Conservation (phyloP, 1,139 yeast genomes). For the Lodderomyces beijingensis region DNA sequence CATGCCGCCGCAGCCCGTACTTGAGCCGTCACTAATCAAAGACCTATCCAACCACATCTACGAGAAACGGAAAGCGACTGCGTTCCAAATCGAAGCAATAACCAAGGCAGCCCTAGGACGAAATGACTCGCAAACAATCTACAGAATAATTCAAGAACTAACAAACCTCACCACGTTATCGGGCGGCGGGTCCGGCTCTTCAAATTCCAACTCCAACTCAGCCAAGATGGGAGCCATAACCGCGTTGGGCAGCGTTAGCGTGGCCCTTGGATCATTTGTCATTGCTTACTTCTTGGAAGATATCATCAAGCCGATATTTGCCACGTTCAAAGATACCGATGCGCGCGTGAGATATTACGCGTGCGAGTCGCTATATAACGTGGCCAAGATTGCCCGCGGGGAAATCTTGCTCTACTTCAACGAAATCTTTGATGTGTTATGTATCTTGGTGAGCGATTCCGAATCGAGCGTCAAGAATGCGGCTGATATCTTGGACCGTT, state of each 20-base stretch:
- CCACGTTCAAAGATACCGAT: conserved; percentile 95
- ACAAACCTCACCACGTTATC: conserved; percentile 35
- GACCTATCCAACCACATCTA: conserved; percentile 88
- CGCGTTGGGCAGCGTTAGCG: conserved; percentile 47
- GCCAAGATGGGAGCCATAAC: conserved; percentile 51
- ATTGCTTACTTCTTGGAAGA: conserved; percentile 68
- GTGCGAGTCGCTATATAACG: conserved; percentile 92
- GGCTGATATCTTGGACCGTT: conserved; percentile 86
- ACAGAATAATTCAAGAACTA: conserved; percentile 41
- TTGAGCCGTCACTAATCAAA: conserved; percentile 72
- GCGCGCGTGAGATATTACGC: conserved; percentile 96
- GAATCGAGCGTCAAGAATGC: conserved; percentile 94
- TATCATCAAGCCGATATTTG: conserved; percentile 87
- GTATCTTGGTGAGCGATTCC: conserved; percentile 85
- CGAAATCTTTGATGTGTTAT: conserved; percentile 89
- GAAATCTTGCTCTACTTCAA: conserved; percentile 88
- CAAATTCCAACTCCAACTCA: conserved; percentile 24
- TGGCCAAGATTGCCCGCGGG: conserved; percentile 95
- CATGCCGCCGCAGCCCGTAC: conserved; percentile 14
- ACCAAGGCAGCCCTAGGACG: conserved; percentile 69
- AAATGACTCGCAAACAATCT: conserved; percentile 65
- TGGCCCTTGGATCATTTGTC: conserved; percentile 46
- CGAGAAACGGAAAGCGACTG: conserved; percentile 93
- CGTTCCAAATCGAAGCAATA: conserved; percentile 79
- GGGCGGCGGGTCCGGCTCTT: conserved; percentile 15